These are phyloP conservation scores for Bryum argenteum DNA, from an alignment of 225 moss, liverwort and hornwort genomes.

Conservation along the genomic window DNA sequence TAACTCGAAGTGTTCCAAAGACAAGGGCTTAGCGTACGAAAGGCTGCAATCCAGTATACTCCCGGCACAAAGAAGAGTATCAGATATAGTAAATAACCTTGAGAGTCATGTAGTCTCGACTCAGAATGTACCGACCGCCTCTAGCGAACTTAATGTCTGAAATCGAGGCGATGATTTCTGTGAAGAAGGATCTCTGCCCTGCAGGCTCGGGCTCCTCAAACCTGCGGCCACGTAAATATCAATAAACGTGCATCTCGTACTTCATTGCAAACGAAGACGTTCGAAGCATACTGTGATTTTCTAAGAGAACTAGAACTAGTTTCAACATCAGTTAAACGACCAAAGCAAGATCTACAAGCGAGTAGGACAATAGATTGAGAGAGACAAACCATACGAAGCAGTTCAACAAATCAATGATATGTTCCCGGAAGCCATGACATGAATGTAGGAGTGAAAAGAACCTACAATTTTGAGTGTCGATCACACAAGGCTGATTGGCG, in stretches of 20 bases:
- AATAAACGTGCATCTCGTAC: too few species aligned
- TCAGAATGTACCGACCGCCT: constrained; percentile 96
- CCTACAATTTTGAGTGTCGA: constrained; percentile 94
- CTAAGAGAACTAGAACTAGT: not conserved
- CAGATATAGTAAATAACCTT: constrained; percentile 55
- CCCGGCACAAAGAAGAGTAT: constrained; percentile 1
- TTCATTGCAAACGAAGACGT: not conserved
- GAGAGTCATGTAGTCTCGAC: constrained; percentile 98
- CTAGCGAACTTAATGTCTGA: constrained; percentile 99
- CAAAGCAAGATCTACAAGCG: not conserved
- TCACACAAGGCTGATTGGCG: constrained; percentile 99
- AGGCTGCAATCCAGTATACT: constrained; percentile 12
- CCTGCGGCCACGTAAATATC: constrained; percentile 44
- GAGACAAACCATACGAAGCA: not conserved
- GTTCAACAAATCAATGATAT: not conserved
- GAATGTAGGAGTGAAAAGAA: constrained; percentile 25
- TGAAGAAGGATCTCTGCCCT: constrained; percentile 96
- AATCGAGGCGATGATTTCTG: constrained; percentile 95
- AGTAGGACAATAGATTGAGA: not conserved
- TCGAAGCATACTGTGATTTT: not conserved
- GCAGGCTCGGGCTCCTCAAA: constrained; percentile 98
- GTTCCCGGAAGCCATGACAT: not conserved
- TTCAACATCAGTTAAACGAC: not conserved
- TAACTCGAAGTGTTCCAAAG: constrained; percentile 16
- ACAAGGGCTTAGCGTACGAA: not conserved